Base-by-base conservation (phyloP, 1,139 yeast genomes). In the Geotrichum australiense region DNA sequence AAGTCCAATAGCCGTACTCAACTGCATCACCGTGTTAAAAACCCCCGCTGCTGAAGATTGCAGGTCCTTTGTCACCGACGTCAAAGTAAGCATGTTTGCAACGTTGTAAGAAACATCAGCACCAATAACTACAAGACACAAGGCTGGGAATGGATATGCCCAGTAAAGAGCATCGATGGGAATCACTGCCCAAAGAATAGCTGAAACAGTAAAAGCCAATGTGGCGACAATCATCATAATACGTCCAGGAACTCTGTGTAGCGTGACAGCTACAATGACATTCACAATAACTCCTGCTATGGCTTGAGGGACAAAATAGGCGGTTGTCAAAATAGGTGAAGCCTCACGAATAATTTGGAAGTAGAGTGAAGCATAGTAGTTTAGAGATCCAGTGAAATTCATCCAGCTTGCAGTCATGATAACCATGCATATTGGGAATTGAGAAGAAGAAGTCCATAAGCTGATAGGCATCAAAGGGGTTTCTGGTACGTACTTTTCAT, bases 41-140 rank as follows among this genome's bases (percentile, higher is more conserved):
- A 69, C 61, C 3, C 73, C 73, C 1, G 71, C 70, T 2, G 73
- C 73, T 8, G 71, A 56, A 30, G 69, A 62, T 43, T 68, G 72
- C 28, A 64, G 50, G 3, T 56, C 47, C 30, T 53, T 55, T 26
- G 63, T 62, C 12, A 69, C 71, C 0, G 70, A 58, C 3, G 67
- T 61, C 23, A 69, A 54, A 1, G 72, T 58, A 31, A 65, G 63
- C 51, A 69, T 54, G 43, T 67, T 69, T 21, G 65, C 60, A 15
- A 70, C 68, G 47, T 70, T 70, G 50, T 68, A 69, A 11, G 65
- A 58, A 10, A 69, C 47, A 50, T 70, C 74, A 0, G 72, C 73
- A 1, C 74, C 74, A n/a, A 69, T 39, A 27, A 67, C 72, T 0
- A 63, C 53, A 15, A 66, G 50, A 19, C 58, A 46, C 35, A 64